Base-by-base conservation (phyloP, 2,329 filamentous ascomycete genomes). In the Xylogone sp. region DNA sequence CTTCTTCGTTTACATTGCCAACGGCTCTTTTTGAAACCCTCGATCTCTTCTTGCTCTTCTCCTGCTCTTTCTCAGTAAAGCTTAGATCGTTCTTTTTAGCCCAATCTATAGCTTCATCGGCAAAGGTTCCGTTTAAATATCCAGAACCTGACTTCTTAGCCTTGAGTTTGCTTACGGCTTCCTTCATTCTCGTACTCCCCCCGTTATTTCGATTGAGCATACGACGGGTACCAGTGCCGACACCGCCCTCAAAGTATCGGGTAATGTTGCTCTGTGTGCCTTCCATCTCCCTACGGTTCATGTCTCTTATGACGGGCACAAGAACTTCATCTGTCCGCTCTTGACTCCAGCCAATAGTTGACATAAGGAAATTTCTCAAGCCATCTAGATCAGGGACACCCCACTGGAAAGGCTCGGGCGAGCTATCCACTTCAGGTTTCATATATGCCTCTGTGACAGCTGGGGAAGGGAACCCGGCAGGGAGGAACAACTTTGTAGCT, bases 211-310 rank as follows among this genome's bases (percentile, higher is more conserved):
- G 71, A 90, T 92, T 0, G 79, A 81, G 55, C 85, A 80, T 34
- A 73, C 79, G 12, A 64, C 71, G 48, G 53, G 80, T 80, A 0
- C 88, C 88, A 0, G 78, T 78, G 0, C 88, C 88, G 0, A 90
- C 84, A 3, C 74, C 71, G 0, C 93, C 93, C 12, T 83, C 82
- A 67, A 97, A 97, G 68, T 86, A 99, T 21, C 85, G 78, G n/a
- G 94, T 99, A 58, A 99, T 96, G 61, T 99, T 99, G 53, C 84
- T 86, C 74, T 99, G 94, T 18, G 93, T 97, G 6, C 94, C 94
- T 71, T 97, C 94, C 22, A 83, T 78, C 58, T 90, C 88, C 39
- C 94, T 79, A 3, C 83, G 82, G 66, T 97, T 97, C 88, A 99
- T 96, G 64, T 99, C 94, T 51, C 86, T 81, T 56, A 99, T 94